Evolutionary conservation across 306 rosid genomes (phyloP), one percentile per base, ranked within the genome.

Genomic region (Ammopiptanthus mongolicus): DNA sequence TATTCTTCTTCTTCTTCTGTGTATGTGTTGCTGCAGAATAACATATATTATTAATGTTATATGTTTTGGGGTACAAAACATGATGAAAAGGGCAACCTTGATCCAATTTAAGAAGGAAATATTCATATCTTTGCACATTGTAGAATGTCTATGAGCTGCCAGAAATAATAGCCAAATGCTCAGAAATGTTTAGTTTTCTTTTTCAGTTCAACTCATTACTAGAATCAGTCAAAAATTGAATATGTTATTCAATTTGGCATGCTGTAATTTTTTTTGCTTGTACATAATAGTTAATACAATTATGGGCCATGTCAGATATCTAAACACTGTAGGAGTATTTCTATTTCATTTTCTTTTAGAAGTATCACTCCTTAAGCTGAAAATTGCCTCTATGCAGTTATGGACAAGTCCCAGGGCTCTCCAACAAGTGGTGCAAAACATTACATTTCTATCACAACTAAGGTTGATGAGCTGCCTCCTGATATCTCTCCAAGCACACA

Each of bases 401-500:
- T 83, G 41, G 67, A 53, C 44, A 46, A 42, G 50, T 79, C 71
- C 14, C 59, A 65, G n/a, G 74, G 85, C 67, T 74, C 78, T 48
- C 31, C 76, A 8, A 33, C 59, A 50, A 53, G 64, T 17, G 65
- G 74, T 9, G 56, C 6, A 59, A 53, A 66, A 57, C 14, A 69
- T 47, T 78, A 69, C 5, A 11, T 61, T 63, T 71, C 68, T 46
- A 10, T 51, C 19, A 39, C 66, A 60, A 34, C 59, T 14, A 73
- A 46, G 62, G 66, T 55, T 51, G 78, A 69, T 69, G 85, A 11
- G 17, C 21, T 62, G 65, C 70, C 90, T 72, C 88, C 86, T 29
- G 67, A 62, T 67, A 65, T 80, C 69, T 47, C 87, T 42, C 79
- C 91, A 36, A 72, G 60, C 57, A 41, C 36, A 46, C 77, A 84